Evolutionary conservation across 257 asterid genomes (phyloP).

Genomic region (Ehretia macrophylla): DNA sequence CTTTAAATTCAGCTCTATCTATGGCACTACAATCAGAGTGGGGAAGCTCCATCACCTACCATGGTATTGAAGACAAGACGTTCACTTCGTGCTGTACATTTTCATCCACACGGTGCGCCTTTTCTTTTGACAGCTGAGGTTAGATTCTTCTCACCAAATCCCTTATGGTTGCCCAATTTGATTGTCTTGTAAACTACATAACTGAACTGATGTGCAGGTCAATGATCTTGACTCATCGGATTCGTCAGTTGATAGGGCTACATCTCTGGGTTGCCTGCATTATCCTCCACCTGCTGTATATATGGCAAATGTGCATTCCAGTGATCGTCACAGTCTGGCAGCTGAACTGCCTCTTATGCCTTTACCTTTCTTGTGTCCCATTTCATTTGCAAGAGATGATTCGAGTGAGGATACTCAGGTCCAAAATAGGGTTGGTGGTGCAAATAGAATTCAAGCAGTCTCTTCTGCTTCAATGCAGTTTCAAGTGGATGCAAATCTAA

Average conservation of each 20-base stretch:
- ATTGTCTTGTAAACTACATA: constrained; percentile 5
- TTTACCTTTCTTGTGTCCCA: constrained; percentile 44
- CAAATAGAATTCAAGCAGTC: no score
- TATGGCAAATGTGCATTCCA: constrained; percentile 66
- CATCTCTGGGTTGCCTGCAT: constrained; percentile 74
- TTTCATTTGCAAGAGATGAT: constrained; percentile 25
- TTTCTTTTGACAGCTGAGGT: constrained; percentile 99
- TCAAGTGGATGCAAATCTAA: constrained; percentile 77
- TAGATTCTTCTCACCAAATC: constrained; percentile 20
- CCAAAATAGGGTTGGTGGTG: no score
- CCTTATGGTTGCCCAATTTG: no score
- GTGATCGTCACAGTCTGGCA: constrained; percentile 51
- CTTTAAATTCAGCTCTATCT: constrained; percentile 57
- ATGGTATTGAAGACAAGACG: constrained; percentile 89
- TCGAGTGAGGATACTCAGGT: constrained; percentile 34
- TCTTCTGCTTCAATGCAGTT: constrained; percentile 74
- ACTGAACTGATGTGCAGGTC: constrained; percentile 25
- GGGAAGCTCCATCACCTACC: constrained; percentile 76
- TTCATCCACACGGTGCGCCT: constrained; percentile 91
- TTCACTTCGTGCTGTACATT: constrained; percentile 97
- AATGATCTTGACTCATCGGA: constrained; percentile 91
- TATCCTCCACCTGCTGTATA: constrained; percentile 93
- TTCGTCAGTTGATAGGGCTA: constrained; percentile 80
- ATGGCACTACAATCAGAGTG: constrained; percentile 84
- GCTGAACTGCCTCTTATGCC: constrained; percentile 77